Base-by-base conservation (phyloP, 805 yeast species). In the Ogataea naganishii region DNA sequence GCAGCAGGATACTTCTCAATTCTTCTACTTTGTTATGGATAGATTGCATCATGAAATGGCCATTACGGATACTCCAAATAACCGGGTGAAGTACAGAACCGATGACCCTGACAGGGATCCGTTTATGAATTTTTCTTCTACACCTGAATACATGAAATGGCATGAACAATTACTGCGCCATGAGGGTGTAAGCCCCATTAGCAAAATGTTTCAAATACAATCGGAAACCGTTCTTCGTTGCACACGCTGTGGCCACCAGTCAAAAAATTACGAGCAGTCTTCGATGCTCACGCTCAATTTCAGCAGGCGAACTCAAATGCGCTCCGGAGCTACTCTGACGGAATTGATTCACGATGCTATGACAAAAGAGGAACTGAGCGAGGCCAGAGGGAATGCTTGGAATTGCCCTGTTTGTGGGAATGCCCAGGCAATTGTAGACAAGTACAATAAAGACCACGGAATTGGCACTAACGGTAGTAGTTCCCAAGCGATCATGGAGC, bases 1-100 rank as follows among this genome's bases (percentile, higher is more conserved):
- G 43, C 94, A 82, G 44, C 92, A 82, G 46, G 94, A 82, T 49
- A 77, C 88, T 2, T 85, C 81, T 32, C 92, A 82, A 42, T 80
- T 80, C 44, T 52, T 82, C 25, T 62, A 80, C 48, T 72, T 80
- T 36, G 39, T 80, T 8, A 54, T 81, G 38, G 88, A 78, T 44
- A 64, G 74, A 37, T 49, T 82, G 9, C 89, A 82, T 47, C 75
- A 75, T 28, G 94, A 82, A 44, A 49, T 80, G 32, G 46, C 43
- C 23, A 34, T 41, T 10, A 41, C 41, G 10, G 51, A 47, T 18
- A 43, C 44, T 7, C 43, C 45, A 1, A 32, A 30, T 13, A 43
- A 43, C 24, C 40, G 50, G 19, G 29, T 30, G 7, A 21, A 23
- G 6, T 42, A 43, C 24, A 38, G 43, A 4, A 49, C 54, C 5